Evolutionary conservation across 441 rosid species (phyloP).

Genomic region (Hura crepitans): DNA sequence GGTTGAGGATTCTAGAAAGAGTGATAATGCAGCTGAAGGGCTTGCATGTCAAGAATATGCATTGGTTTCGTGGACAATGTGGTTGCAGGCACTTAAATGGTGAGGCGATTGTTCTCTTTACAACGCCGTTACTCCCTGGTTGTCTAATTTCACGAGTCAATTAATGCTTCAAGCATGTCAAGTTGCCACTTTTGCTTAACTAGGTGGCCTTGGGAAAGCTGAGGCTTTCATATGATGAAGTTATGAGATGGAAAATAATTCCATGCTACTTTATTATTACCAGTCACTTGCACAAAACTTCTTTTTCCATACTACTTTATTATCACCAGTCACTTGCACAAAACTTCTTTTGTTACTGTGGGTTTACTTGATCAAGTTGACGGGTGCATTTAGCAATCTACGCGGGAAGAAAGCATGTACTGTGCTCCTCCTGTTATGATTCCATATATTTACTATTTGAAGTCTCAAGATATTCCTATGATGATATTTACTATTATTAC

Average conservation of each 20-base stretch:
- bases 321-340: neutral
- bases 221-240: neutral
- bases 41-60: slow-evolving; percentile 75
- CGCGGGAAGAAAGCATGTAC: too few relatives aligned
- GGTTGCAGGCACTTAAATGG: slow-evolving; percentile 89
- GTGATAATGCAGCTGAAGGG: slow-evolving; percentile 50
- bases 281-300: neutral
- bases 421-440: too few relatives aligned
- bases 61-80: slow-evolving; percentile 77
- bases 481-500: too few relatives aligned
- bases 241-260: neutral
- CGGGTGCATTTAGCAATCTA: neutral
- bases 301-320: neutral
- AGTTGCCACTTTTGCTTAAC: neutral
- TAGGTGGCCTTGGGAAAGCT: neutral
- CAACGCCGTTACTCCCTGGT: neutral
- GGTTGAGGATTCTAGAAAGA: slow-evolving; percentile 33
- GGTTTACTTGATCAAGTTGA: neutral
- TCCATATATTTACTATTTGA: too few relatives aligned
- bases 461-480: too few relatives aligned
- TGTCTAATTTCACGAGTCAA: neutral
- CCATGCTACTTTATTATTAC: neutral
- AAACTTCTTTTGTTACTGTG: neutral
- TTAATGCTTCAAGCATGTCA: neutral
- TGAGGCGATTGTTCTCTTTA: slow-evolving; percentile 28